phyloP scores from a whole-genome alignment of 345 rosid species.

The Rhodamnia rubescens region DNA sequence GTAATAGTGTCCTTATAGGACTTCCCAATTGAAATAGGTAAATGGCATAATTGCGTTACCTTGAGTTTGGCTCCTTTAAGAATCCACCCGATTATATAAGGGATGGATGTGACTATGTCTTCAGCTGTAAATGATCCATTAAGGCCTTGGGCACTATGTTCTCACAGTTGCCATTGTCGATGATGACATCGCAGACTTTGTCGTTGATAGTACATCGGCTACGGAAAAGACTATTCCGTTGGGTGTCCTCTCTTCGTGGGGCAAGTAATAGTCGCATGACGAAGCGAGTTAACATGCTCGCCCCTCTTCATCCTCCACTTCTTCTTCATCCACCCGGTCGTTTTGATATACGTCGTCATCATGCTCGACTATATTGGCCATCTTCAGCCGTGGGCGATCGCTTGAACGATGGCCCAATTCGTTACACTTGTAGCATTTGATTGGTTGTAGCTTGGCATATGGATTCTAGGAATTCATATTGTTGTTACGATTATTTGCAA shows the following conservation, averaged over 20 bases:
- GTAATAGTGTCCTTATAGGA: neutral
- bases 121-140: neutral
- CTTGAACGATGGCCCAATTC: neutral
- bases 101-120: neutral
- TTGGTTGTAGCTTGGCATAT: neutral
- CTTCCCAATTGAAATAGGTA: neutral
- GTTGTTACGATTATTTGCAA: fast-evolving
- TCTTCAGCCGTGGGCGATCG: neutral
- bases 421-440: neutral
- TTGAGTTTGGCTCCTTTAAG: neutral
- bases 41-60: neutral
- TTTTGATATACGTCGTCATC: neutral
- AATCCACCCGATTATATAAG: neutral
- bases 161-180: neutral
- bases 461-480: neutral
- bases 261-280: neutral
- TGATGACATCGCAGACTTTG: neutral
- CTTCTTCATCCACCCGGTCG: neutral
- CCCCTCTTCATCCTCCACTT: neutral
- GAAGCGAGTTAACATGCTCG: neutral
- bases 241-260: fast-evolving
- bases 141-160: neutral
- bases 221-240: neutral
- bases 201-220: neutral
- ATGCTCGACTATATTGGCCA: neutral